A percentile compares a stretch with the other conserved stretches of the same genome.
phyloP scores from a whole-genome alignment of 2,329 filamentous ascomycete genomes.

The Cladorrhinum sp. region DNA sequence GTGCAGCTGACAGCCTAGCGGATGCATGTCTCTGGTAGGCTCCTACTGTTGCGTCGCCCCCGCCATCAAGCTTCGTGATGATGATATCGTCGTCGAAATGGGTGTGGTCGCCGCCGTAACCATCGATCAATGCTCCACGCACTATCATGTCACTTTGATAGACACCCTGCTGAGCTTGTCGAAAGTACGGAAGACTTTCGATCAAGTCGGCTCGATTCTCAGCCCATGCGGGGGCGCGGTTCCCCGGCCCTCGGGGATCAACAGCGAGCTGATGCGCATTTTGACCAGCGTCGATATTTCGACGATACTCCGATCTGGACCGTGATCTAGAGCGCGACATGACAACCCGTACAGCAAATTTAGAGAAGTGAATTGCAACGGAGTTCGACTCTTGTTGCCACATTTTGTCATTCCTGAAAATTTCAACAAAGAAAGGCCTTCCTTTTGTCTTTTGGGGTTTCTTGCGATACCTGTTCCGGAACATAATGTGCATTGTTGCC shows the following conservation, averaged over 20 bases:
- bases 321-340: not conserved
- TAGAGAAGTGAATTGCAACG: not conserved
- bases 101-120: not conserved
- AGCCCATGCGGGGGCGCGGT: slow-evolving; percentile 2
- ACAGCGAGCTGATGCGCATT: not conserved
- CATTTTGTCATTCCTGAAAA: not conserved
- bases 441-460: not conserved
- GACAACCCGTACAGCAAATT: not conserved
- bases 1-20: not conserved
- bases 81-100: slow-evolving; percentile 3
- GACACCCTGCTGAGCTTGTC: not conserved
- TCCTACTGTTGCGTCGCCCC: not conserved
- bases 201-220: not conserved
- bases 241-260: not conserved
- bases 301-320: not conserved
- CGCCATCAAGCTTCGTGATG: slow-evolving; percentile 5
- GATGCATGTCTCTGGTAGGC: not conserved
- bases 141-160: slow-evolving; percentile 1
- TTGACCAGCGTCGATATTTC: not conserved
- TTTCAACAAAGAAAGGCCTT: not conserved
- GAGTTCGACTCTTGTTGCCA: not conserved
- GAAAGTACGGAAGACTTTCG: slow-evolving; percentile 1
- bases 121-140: slow-evolving; percentile 1
- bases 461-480: not conserved
- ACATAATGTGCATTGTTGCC: not conserved